Evolutionary conservation across 495 filamentous ascomycete species (phyloP), one percentile per base, ranked within the genome.

Genomic region (Penicillium psychrofluorescens): DNA sequence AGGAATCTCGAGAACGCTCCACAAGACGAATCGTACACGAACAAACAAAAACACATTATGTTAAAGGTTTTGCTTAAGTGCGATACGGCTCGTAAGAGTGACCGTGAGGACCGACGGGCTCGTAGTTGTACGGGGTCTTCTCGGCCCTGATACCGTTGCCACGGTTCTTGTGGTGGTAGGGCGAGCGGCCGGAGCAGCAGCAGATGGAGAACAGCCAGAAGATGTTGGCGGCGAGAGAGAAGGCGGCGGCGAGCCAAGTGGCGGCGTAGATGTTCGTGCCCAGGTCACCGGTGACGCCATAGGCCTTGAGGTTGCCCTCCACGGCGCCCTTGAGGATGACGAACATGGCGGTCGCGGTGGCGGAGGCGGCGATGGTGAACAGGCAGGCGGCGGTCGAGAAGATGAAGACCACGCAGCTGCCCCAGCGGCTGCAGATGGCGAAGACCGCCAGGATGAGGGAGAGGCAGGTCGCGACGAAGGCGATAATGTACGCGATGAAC

Each of bases 201-300:
- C 91, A 96, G 44, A 81, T 74, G 64, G 80, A 87, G 64, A 95
- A 79, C 51, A 86, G 70, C 91, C 91, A 97, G 83, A 95, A 95
- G 53, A 95, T 52, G 45, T 75, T 75, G 11, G 80, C 80, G 38
- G 58, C 86, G 15, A 88, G 52, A 36, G 84, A 80, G 62, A 94
- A 92, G 29, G 74, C 84, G 9, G 82, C 84, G 38, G 81, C 83
- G 38, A 95, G 63, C 91, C 91, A 97, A 38, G 81, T 76, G 5
- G 76, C 64, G 16, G 74, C 74, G 44, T 85, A 79, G 63, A 85
- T 90, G 53, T 74, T 71, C 38, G 55, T 77, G 61, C 87, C 85
- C 54, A 91, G 67, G 34, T 55, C 59, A 34, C 78, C 74, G 1
- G 72, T 58, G 46, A 90, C 79, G 36, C 80, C 75, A 59, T 90